Evolutionary conservation across 2,329 filamentous ascomycete genomes (phyloP), one percentile per base, ranked within the genome.

Genomic region (Exophiala sp.): DNA sequence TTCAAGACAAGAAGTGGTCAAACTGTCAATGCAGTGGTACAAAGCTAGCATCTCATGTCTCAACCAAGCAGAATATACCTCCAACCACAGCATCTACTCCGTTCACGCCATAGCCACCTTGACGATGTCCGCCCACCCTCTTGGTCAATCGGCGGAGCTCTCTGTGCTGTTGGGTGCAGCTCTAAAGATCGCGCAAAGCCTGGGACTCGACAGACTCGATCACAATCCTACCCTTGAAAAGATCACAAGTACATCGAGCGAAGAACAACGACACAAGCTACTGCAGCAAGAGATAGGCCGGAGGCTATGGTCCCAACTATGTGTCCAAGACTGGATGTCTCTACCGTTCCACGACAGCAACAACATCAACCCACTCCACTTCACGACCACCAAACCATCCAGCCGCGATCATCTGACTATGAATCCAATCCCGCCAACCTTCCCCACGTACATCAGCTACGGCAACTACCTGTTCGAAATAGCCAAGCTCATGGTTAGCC

Each of bases 101-200:
- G 68, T 78, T 3, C 72, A 79, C 58, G 71, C 76, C 3, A 76
- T 80, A 35, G 66, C 74, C 9, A 75, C 72, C 1, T 65, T 77
- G 29, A 77, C 77, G n/a, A 73, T 76, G 2, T 74, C 74, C 7
- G 76, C 75, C 7, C 77, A 80, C 62, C 64, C 77, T 12, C 68
- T 79, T 1, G 77, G 77, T 1, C 73, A 72, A 20, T 75, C 75
- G 5, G 77, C 76, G 57, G 73, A 72, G 39, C 76, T 76, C 54
- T 72, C 70, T 3, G 72, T 76, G 1, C 68, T 75, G 16, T 67
- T 78, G 7, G 73, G 72, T 2, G 70, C 74, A 1, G 76, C 72
- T 2, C 65, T 74, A 5, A 69, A 75, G 6, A 76, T 80, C 40
- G 76, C 75, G 2, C 75, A 77, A 61, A 71, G 72, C 1, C 65